Percentiles rank a stretch among this genome's conserved stretches.
These are phyloP conservation scores for Avena sativa DNA, from an alignment of 176 grass and related monocot species.

Conservation along the genomic window DNA sequence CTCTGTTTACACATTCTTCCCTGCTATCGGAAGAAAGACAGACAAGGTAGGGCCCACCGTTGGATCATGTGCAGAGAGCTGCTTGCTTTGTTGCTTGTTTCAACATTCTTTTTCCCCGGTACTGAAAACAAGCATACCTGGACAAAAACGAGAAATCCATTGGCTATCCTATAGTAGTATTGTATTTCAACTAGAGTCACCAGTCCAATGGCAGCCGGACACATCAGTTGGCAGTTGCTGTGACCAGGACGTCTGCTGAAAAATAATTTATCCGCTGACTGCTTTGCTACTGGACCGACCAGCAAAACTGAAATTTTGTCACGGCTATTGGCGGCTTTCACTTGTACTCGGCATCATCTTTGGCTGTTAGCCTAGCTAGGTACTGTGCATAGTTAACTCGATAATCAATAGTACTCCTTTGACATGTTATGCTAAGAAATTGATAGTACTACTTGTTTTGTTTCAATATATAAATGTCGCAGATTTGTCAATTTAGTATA, in stretches of 20 bases:
- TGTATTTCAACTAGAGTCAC: background rate
- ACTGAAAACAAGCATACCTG: background rate
- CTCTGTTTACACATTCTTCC: background rate
- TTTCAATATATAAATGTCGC: too few species aligned
- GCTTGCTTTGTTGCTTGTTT: too few species aligned
- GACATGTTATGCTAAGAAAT: too few species aligned
- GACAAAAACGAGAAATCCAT: constrained; percentile 17
- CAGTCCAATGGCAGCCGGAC: constrained; percentile 37
- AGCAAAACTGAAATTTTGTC: background rate
- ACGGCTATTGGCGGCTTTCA: constrained; percentile 1
- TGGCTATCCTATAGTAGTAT: background rate
- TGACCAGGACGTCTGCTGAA: background rate
- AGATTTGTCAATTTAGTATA: too few species aligned
- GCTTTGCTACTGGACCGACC: constrained; percentile 26
- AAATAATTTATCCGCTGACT: constrained; percentile 31
- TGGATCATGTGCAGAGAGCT: too few species aligned
- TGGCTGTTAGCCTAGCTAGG: background rate
- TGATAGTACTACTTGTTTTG: too few species aligned
- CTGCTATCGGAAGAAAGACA: too few species aligned
- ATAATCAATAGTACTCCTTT: too few species aligned
- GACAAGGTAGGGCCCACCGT: background rate
- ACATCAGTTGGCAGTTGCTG: background rate
- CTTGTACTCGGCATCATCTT: background rate
- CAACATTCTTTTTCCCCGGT: background rate
- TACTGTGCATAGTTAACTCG: background rate